Percentiles rank a stretch among this genome's conserved stretches.
Evolutionary conservation across 345 rosid genomes (phyloP).

Genomic region (Cardiospermum halicacabum): DNA sequence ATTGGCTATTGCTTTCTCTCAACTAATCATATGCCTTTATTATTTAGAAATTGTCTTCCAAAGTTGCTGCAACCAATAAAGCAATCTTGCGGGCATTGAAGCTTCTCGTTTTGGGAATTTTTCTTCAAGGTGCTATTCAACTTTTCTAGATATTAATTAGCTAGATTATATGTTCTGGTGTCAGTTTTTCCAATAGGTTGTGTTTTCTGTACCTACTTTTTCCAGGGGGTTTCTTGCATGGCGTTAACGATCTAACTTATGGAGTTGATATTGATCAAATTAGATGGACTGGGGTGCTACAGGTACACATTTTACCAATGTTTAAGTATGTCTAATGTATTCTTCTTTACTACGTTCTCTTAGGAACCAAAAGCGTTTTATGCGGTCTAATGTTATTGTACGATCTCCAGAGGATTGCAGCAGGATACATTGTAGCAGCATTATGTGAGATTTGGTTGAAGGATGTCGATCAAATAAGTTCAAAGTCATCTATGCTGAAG

Average conservation of each 20-base stretch:
- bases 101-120: conserved; percentile 56
- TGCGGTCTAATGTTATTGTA: neutral
- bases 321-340: neutral
- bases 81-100: conserved; percentile 52
- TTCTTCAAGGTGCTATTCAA: conserved; percentile 64
- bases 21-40: neutral
- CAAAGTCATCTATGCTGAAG: conserved; percentile 37
- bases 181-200: too few species aligned
- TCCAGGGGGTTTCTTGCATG: conserved; percentile 82
- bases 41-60: conserved; percentile 48
- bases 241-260: conserved; percentile 49
- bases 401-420: conserved; percentile 67
- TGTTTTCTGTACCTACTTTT: conserved; percentile 7
- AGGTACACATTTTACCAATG: conserved; percentile 37
- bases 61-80: conserved; percentile 58
- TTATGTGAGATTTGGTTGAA: conserved; percentile 86
- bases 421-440: conserved; percentile 64
- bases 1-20: too few species aligned
- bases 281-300: conserved; percentile 77
- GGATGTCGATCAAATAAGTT: conserved; percentile 35
- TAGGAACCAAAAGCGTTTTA: neutral
- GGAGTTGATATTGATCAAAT: conserved; percentile 58
- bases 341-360: neutral
- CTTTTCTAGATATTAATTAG: neutral
- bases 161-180: too few species aligned